A percentile compares a stretch with the other conserved stretches of the same genome.
Evolutionary conservation across 768 basidiomycete genomes (phyloP).

Genomic region (Termitomyces eurrhizus): DNA sequence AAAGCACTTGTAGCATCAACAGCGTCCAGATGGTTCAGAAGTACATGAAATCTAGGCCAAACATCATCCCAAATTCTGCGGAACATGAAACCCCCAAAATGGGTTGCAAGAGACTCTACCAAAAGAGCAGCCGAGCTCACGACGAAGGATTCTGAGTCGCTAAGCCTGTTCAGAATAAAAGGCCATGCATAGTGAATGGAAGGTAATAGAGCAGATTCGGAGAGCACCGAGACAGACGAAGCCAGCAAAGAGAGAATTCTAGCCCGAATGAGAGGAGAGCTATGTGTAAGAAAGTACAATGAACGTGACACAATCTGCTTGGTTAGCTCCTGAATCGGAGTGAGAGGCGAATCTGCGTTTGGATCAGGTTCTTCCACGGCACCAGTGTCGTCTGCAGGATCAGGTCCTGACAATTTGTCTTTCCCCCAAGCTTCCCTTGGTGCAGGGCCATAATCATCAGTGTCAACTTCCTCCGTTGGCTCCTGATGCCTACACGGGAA

Average conservation of each 20-base stretch:
- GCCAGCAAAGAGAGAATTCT: slow-evolving; percentile 75
- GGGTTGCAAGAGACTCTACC: slow-evolving; percentile 63
- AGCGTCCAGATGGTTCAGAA: slow-evolving; percentile 58
- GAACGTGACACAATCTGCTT: slow-evolving; percentile 86
- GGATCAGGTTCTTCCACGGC: slow-evolving; percentile 27
- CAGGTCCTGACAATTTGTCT: slow-evolving; percentile 17
- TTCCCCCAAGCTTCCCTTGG: slow-evolving; percentile 58
- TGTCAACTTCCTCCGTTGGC: slow-evolving; percentile 30
- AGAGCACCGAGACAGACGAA: slow-evolving; percentile 68
- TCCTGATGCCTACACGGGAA: slow-evolving; percentile 44
- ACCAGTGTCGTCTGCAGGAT: slow-evolving; percentile 16
- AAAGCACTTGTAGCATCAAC: slow-evolving; percentile 68
- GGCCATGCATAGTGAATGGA: slow-evolving; percentile 91
- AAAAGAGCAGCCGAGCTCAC: slow-evolving; percentile 71
- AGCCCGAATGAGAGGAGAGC: slow-evolving; percentile 80
- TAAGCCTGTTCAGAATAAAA: slow-evolving; percentile 82
- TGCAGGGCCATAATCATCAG: slow-evolving; percentile 53
- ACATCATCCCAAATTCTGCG: slow-evolving; percentile 86
- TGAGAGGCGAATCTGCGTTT: slow-evolving; percentile 50
- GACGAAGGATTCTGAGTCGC: slow-evolving; percentile 73
- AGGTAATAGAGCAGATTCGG: slow-evolving; percentile 74
- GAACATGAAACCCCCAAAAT: slow-evolving; percentile 85
- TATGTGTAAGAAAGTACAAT: slow-evolving; percentile 87
- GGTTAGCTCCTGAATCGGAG: slow-evolving; percentile 70
- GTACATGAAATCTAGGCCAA: slow-evolving; percentile 76